Evolutionary conservation across 352 stramenopile genomes (phyloP), one percentile per base, ranked within the genome.

Genomic region (Phytophthora pistaciae): DNA sequence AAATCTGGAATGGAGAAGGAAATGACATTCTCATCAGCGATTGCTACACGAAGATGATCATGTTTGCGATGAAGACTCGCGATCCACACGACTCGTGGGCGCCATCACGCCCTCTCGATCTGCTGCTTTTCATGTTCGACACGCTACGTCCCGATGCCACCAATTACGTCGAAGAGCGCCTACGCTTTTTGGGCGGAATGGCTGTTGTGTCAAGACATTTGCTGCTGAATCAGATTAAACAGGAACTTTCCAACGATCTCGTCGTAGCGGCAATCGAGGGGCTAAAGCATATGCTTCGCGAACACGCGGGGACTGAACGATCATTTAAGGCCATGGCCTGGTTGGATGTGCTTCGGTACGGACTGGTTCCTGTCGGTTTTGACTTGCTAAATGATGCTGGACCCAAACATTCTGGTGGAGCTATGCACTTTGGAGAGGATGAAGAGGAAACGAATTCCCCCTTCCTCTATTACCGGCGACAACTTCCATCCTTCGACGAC

Each of bases 161-260:
- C 3, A 77, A 82, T 20, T 79, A 84, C 25, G 69, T 77, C 18
- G 71, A 90, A 58, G 78, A 85, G 58, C 71, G 75, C 11, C 66
- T 93, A 23, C 76, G 74, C 1, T 88, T 91, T 20, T 70, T 91
- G 23, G 86, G 86, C 11, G 86, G 86, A 11, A 83, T 90, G 72
- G 61, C 83, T 46, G 56, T 93, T 29, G 77, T 87, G 3, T 82
- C 78, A 48, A 86, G 75, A 10, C 70, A 89, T 13, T 42, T 88
- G 18, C 33, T 93, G 23, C 49, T 73, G 31, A 75, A 75, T 20
- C 63, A 78, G 56, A 63, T 74, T 21, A 74, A 83, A 23, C 49
- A 73, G n/a, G 59, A 80, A n/a, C 54, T 70, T 8, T 71, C 75
- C 0, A 92, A 81, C 29, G 86, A 92, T 3, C 54, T 78, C 6